Base-by-base conservation (phyloP, 1,284 basidiomycete species). In the Pulchroboletus neoregius region DNA sequence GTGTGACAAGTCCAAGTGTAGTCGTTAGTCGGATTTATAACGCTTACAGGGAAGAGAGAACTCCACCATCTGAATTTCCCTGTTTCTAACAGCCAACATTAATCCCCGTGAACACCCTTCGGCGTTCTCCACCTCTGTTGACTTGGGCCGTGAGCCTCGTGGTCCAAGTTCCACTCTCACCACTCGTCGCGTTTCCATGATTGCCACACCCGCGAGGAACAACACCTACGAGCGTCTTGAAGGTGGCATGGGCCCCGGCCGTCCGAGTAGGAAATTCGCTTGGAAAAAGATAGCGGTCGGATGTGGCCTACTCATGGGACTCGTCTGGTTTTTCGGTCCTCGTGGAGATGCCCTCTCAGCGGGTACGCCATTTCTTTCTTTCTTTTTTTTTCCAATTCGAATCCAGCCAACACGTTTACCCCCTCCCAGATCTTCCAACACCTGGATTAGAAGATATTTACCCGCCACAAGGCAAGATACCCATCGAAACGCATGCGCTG, bases 271-370 rank as follows among this genome's bases (percentile, higher is more conserved):
- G 45, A 68, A 60, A 50, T 69, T 75, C 41, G 67, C 67, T n/a
- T 88, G 85, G 86, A 86, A 80, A 66, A 84, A 79, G 67, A 74
- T 84, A 46, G 78, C 74, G 2, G 63, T 86, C 10, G 80, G 71
- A 2, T 80, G 76, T 40, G 71, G 62, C 2, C 62, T 79, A 0
- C 61, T 86, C 35, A 69, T 87, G 54, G 73, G 69, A 2, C 57
- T 84, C 22, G 75, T 87, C 20, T 87, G 78, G 71, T 62, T 84
- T 49, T 76, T 84, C 61, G 78, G 79, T 5, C 83, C 83, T 12
- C 62, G 77, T 48, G 65, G 63, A 53, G 39, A 45, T 34, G 43
- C 37, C 30, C 38, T 61, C 41, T 40, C 48, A 42, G 43, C 48
- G 13, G 50, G 62, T 66, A 32, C 24, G 61, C 27, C 35, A 15